A percentile compares a stretch with the other conserved stretches of the same genome.
Evolutionary conservation across 2,329 filamentous ascomycete species (phyloP).

Genomic region (Pestalotiopsis fici): DNA sequence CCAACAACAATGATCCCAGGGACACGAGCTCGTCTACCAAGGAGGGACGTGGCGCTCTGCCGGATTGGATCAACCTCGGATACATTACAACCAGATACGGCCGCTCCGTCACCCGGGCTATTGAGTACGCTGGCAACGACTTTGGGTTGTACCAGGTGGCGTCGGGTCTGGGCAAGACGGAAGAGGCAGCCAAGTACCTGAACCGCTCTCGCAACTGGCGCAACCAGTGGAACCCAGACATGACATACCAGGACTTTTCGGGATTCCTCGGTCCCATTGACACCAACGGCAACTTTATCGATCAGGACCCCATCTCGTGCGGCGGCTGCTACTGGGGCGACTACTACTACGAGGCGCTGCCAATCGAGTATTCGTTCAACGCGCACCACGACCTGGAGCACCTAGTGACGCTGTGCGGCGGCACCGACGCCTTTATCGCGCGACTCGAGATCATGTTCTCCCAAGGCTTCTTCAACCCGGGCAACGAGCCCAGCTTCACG

Average conservation of each 20-base stretch:
- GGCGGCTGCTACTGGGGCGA: conserved; percentile 69
- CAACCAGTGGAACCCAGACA: conserved; percentile 68
- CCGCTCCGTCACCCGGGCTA: conserved; percentile 63
- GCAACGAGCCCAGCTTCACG: conserved; percentile 68
- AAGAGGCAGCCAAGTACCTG: conserved; percentile 60
- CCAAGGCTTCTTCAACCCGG: conserved; percentile 62
- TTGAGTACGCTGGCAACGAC: conserved; percentile 72
- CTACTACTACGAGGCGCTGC: conserved; percentile 60
- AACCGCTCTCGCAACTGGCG: conserved; percentile 68
- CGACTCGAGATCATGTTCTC: conserved; percentile 64
- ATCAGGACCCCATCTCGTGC: conserved; percentile 59
- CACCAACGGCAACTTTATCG: conserved; percentile 49
- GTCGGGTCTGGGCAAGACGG: conserved; percentile 49
- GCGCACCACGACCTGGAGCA: conserved; percentile 65
- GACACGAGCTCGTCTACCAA: conserved; percentile 63
- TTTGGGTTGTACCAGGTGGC: conserved; percentile 69
- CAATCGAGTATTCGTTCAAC: conserved; percentile 69
- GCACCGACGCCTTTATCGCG: conserved; percentile 52
- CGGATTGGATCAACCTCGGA: conserved; percentile 66
- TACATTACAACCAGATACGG: conserved; percentile 65
- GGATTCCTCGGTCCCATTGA: conserved; percentile 67
- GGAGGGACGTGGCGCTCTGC: conserved; percentile 68
- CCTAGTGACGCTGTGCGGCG: conserved; percentile 57
- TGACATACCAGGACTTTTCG: conserved; percentile 58
- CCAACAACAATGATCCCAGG: conserved; percentile 58